phyloP scores from a whole-genome alignment of 2,329 filamentous ascomycete genomes.

The Aspergillus versicolor region DNA sequence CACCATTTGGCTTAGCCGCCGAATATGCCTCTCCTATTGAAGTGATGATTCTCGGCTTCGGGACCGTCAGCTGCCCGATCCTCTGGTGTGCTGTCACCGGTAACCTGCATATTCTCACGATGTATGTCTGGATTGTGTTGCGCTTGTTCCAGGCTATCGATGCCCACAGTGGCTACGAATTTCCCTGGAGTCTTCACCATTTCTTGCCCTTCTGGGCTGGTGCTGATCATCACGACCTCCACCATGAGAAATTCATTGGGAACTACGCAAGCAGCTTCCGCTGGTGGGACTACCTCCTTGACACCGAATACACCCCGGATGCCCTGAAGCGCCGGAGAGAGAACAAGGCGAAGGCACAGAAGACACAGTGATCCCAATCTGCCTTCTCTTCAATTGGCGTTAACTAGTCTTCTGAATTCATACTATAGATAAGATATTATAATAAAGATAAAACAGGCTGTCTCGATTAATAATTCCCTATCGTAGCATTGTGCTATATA shows the following conservation, averaged over 20 bases:
- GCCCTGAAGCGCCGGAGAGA: conserved; percentile 81
- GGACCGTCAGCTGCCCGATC: conserved; percentile 78
- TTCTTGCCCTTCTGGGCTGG: conserved; percentile 98
- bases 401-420: no score
- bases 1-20: conserved; percentile 91
- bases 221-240: conserved; percentile 91
- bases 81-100: conserved; percentile 78
- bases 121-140: conserved; percentile 94
- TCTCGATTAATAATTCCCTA: no score
- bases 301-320: conserved; percentile 90
- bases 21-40: conserved; percentile 98
- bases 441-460: no score
- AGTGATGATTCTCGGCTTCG: conserved; percentile 89
- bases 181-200: conserved; percentile 94
- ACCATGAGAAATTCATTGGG: conserved; percentile 98
- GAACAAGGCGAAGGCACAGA: conserved; percentile 33
- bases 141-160: conserved; percentile 98
- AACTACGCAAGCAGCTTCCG: conserved; percentile 98
- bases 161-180: conserved; percentile 96
- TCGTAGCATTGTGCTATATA: no score
- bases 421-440: no score
- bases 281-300: conserved; percentile 95
- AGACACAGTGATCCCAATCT: conserved; percentile 23
- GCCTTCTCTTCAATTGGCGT: no score
- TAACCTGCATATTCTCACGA: conserved; percentile 91